These are phyloP conservation scores for Cryptomeria japonica DNA, from an alignment of 75 land plant genomes.

Conservation along the genomic window DNA sequence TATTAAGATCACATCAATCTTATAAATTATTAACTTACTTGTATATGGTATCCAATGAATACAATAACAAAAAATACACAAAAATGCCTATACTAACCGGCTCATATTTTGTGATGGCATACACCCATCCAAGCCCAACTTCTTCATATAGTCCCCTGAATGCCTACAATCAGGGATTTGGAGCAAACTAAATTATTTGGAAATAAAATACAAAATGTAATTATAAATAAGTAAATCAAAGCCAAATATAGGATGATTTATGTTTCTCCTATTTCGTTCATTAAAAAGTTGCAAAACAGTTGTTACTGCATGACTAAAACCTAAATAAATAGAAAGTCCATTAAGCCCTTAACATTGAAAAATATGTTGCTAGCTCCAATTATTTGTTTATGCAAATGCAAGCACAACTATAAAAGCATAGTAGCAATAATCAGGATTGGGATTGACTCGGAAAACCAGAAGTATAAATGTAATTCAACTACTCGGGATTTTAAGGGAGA, in stretches of 20 bases:
- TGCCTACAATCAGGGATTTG: conserved; percentile 48
- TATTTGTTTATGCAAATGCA: neutral
- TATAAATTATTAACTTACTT: neutral
- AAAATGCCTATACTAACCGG: conserved; percentile 51
- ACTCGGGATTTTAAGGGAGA: too few relatives aligned
- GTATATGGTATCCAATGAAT: neutral
- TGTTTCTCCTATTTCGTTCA: neutral
- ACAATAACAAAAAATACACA: neutral
- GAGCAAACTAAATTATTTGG: neutral
- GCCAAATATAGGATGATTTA: neutral
- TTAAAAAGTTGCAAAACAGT: neutral
- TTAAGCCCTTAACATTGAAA: neutral
- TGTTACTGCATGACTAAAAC: neutral
- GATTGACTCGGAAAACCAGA: too few relatives aligned
- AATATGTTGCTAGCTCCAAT: neutral
- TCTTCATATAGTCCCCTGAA: conserved; percentile 87
- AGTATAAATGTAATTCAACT: too few relatives aligned
- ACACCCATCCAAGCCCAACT: conserved; percentile 97
- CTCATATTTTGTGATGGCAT: conserved; percentile 84
- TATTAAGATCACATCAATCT: neutral
- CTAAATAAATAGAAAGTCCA: neutral
- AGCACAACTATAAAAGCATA: neutral
- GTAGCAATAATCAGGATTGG: too few relatives aligned
- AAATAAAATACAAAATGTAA: neutral
- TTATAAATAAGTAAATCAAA: neutral